Percentiles rank a stretch among this genome's conserved stretches.
phyloP scores from a whole-genome alignment of 495 filamentous ascomycete genomes.

The Lophiotrema nucula region DNA sequence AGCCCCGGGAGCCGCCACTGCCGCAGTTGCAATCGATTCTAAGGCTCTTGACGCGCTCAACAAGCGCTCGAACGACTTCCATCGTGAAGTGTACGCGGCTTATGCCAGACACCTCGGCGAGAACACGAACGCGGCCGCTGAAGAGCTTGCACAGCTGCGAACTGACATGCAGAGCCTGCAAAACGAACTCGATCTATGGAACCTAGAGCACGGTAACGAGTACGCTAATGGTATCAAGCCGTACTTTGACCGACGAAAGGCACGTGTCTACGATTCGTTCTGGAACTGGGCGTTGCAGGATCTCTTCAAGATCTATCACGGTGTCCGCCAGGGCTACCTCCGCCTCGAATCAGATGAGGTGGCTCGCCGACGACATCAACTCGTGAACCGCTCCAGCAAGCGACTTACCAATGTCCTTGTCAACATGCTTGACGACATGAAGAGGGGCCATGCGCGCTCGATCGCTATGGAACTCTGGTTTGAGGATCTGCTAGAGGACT shows the following conservation, averaged over 20 bases:
- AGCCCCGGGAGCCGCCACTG: neutral
- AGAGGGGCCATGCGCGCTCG: constrained; percentile 91
- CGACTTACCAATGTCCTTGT: constrained; percentile 68
- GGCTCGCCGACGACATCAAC: constrained; percentile 89
- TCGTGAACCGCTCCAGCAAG: constrained; percentile 94
- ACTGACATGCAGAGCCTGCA: constrained; percentile 85
- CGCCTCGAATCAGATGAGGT: constrained; percentile 90
- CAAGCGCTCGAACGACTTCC: constrained; percentile 16
- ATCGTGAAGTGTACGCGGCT: constrained; percentile 18
- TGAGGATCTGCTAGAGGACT: constrained; percentile 88
- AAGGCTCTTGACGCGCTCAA: constrained; percentile 20
- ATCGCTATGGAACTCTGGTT: constrained; percentile 82
- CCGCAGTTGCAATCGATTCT: constrained; percentile 9
- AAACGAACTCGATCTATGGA: constrained; percentile 88
- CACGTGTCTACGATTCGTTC: constrained; percentile 89
- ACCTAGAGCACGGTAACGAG: constrained; percentile 86
- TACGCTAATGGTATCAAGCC: constrained; percentile 91
- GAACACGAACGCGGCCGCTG: neutral
- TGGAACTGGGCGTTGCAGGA: constrained; percentile 99
- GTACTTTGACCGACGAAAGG: constrained; percentile 83
- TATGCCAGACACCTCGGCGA: constrained; percentile 14
- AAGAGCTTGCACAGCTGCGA: constrained; percentile 47
- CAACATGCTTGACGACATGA: constrained; percentile 98
- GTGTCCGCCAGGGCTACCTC: constrained; percentile 91
- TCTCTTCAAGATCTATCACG: constrained; percentile 93